Evolutionary conservation across 495 filamentous ascomycete genomes (phyloP).

Genomic region (Friedmanniomyces simplex): DNA sequence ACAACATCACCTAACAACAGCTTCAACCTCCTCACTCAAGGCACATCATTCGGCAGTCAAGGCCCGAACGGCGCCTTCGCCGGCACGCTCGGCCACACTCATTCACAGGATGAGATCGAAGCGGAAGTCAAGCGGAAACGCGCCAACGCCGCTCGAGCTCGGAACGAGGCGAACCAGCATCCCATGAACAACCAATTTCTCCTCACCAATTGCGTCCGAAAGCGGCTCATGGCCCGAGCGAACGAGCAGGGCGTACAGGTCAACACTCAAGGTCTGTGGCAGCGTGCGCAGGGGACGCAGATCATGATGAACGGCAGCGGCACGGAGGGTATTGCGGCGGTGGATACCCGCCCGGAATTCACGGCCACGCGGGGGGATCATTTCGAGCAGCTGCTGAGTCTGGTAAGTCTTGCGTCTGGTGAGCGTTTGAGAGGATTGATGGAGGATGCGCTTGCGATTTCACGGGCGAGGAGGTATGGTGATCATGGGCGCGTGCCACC

Average conservation of each 20-base stretch:
- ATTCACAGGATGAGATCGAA: constrained; percentile 35
- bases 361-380: constrained; percentile 34
- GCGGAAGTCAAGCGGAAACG: constrained; percentile 42
- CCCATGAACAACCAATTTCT: constrained; percentile 53
- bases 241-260: constrained; percentile 51
- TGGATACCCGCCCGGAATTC: constrained; percentile 22
- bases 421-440: constrained; percentile 58
- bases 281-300: constrained; percentile 34
- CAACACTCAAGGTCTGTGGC: constrained; percentile 52
- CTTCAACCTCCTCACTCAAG: constrained; percentile 41
- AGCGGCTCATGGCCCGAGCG: constrained; percentile 39
- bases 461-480: constrained; percentile 55
- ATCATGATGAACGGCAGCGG: constrained; percentile 38
- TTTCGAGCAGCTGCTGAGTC: constrained; percentile 61
- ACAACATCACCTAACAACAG: constrained; percentile 31
- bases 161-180: constrained; percentile 43
- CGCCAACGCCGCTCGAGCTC: constrained; percentile 35
- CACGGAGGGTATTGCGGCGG: constrained; percentile 42
- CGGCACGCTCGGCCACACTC: constrained; percentile 30
- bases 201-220: constrained; percentile 29
- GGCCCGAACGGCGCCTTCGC: constrained; percentile 1
- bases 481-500: constrained; percentile 55
- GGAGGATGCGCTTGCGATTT: constrained; percentile 56
- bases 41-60: constrained; percentile 22
- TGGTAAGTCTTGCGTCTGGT: constrained; percentile 65